Evolutionary conservation across 108 stramenopile genomes (phyloP), one percentile per base, ranked within the genome.

Genomic region (Pseudonitzschia multistriata): DNA sequence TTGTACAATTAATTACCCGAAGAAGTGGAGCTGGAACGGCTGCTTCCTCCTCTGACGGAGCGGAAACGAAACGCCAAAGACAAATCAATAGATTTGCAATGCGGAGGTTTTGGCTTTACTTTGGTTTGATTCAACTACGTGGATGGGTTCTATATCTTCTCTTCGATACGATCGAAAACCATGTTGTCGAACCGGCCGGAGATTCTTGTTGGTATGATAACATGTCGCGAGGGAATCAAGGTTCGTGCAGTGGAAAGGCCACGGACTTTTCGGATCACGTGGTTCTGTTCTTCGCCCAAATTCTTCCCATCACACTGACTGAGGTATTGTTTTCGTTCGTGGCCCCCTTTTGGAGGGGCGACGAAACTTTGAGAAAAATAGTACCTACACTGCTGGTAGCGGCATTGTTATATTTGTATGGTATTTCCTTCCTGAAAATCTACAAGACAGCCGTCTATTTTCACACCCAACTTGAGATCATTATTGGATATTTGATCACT

Each of bases 231-330:
- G 66, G 49, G 33, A 55, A 80, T 36, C 72, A 79, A 30, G n/a
- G 0, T 35, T 29, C 49, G 3, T 91, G 93, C 67, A 81, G 80
- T 36, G 90, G 92, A 36, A 77, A 77, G 52, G 57, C 53, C 45
- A 87, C 85, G 60, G 93, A 94, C 71, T 94, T 88, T 72, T 94
- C 93, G 6, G 93, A 94, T 91, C 93, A 94, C 54, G 78, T 89
- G 13, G 93, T 94, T 0, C 66, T 94, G 50, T 90, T 86, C 64
- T 85, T 88, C 76, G 88, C 87, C 11, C 90, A 94, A 68, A 81
- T 89, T 33, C 67, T 91, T 8, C 82, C 87, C 25, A 76, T 89
- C 57, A 71, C 88, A 13, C 53, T 89, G 63, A 62, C 79, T 54
- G 93, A 94, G 76, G 57, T 79, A 13, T 14, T 88, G 19, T 48